Conservation (phyloP, 352 stramenopile species). For the Globisporangium alternatum region DNA sequence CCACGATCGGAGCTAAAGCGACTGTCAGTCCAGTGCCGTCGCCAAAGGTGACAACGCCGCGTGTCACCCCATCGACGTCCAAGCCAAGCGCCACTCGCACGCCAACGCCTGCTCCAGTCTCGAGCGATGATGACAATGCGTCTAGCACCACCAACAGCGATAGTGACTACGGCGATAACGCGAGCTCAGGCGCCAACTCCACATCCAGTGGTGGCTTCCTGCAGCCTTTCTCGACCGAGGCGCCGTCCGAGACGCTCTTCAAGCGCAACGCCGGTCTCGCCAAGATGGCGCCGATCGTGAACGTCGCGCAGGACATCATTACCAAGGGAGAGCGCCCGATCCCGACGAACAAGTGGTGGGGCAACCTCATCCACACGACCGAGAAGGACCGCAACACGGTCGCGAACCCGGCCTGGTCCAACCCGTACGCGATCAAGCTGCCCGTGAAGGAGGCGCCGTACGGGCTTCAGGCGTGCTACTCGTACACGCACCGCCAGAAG, state of each 20-base stretch:
- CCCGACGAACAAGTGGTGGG: conserved; percentile 84
- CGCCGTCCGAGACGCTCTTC: conserved; percentile 41
- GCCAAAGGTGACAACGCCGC: background rate
- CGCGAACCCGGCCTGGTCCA: conserved; percentile 54
- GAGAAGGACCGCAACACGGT: conserved; percentile 34
- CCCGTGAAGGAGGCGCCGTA: conserved; percentile 37
- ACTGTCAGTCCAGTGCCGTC: background rate
- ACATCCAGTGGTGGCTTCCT: conserved; percentile 19
- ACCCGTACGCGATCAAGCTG: conserved; percentile 67
- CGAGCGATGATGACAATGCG: background rate
- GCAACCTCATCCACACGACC: conserved; percentile 64
- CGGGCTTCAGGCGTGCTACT: conserved; percentile 57
- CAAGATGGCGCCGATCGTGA: conserved; percentile 53
- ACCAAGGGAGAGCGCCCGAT: conserved; percentile 34
- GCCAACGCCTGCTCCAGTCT: background rate
- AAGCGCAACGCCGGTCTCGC: conserved; percentile 38
- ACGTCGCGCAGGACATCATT: conserved; percentile 48
- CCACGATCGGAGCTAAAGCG: background rate
- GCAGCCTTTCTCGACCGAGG: conserved; percentile 38
- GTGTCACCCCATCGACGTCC: background rate
- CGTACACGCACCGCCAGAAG: conserved; percentile 54
- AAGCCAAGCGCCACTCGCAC: background rate
- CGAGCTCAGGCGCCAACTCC: background rate
- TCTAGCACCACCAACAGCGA: background rate
- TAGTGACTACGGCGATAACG: background rate